Percentiles rank a stretch among this genome's conserved stretches.
These are phyloP conservation scores for Ascomycota sp. DNA, from an alignment of 2,329 filamentous ascomycete species.

Conservation along the genomic window DNA sequence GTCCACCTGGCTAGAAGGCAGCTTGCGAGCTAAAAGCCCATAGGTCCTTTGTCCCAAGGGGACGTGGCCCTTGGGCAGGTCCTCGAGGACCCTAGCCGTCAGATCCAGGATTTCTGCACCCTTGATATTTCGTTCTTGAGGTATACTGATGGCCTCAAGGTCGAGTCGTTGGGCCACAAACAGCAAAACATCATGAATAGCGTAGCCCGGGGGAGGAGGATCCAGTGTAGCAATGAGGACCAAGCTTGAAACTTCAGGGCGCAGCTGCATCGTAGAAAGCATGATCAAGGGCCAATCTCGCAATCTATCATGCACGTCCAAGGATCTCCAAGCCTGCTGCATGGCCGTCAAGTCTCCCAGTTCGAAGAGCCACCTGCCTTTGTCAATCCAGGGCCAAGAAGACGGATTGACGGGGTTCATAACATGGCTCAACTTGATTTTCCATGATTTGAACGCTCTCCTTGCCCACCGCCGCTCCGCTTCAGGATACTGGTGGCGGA, in stretches of 20 bases:
- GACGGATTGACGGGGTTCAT: slow-evolving; percentile 3
- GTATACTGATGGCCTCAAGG: slow-evolving; percentile 3
- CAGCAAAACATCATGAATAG: slow-evolving; percentile 14
- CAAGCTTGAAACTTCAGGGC: slow-evolving; percentile 10
- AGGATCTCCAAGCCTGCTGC: slow-evolving; percentile 11
- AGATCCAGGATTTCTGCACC: slow-evolving; percentile 12
- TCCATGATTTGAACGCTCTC: slow-evolving; percentile 10
- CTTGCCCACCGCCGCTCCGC: slow-evolving; percentile 6
- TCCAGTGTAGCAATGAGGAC: slow-evolving; percentile 17
- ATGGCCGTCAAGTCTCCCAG: slow-evolving; percentile 9
- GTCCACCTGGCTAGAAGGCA: slow-evolving; percentile 10
- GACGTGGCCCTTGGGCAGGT: slow-evolving; percentile 9
- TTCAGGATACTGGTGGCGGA: slow-evolving; percentile 8
- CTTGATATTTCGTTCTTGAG: slow-evolving; percentile 6
- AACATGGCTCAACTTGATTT: slow-evolving; percentile 7
- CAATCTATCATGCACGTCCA: slow-evolving; percentile 4
- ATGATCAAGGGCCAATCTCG: slow-evolving; percentile 10
- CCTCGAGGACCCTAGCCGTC: slow-evolving; percentile 9
- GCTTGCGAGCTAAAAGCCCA: slow-evolving; percentile 10
- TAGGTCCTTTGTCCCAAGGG: slow-evolving; percentile 17
- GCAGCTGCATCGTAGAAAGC: slow-evolving; percentile 13
- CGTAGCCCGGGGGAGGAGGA: slow-evolving; percentile 15
- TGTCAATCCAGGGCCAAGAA: slow-evolving; percentile 8
- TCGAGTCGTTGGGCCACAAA: slow-evolving; percentile 9
- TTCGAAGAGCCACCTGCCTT: slow-evolving; percentile 11